Conservation (phyloP, 345 rosid genomes). For the Eucalyptus globulus region DNA sequence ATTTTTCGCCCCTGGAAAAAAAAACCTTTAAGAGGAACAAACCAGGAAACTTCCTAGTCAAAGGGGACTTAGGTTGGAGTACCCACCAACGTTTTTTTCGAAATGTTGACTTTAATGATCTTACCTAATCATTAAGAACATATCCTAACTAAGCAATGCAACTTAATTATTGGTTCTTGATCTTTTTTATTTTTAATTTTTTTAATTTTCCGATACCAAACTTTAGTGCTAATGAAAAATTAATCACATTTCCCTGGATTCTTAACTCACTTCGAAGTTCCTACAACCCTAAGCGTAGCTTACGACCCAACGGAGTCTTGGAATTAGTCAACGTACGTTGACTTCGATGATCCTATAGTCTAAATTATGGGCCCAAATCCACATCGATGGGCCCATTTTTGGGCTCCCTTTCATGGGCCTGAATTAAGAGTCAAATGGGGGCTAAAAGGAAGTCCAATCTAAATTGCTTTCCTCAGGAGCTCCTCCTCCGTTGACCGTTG, state of each 20-base stretch:
- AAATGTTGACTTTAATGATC: too few species aligned
- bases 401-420: not conserved
- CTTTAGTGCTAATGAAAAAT: too few species aligned
- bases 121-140: too few species aligned
- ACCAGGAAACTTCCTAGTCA: too few species aligned
- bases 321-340: not conserved
- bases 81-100: too few species aligned
- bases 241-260: not conserved
- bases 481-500: not conserved
- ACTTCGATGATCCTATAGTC: not conserved
- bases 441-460: not conserved
- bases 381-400: not conserved
- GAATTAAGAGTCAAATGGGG: not conserved
- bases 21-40: fast-evolving
- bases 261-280: not conserved
- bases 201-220: too few species aligned
- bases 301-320: not conserved
- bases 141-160: too few species aligned
- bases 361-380: not conserved
- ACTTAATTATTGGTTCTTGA: too few species aligned
- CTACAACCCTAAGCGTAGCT: not conserved
- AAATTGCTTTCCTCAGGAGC: not conserved
- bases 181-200: too few species aligned
- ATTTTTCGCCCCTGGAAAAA: too few species aligned
- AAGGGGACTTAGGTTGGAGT: too few species aligned